Evolutionary conservation across 2,329 filamentous ascomycete species (phyloP).

Genomic region (Septoria petroselini): DNA sequence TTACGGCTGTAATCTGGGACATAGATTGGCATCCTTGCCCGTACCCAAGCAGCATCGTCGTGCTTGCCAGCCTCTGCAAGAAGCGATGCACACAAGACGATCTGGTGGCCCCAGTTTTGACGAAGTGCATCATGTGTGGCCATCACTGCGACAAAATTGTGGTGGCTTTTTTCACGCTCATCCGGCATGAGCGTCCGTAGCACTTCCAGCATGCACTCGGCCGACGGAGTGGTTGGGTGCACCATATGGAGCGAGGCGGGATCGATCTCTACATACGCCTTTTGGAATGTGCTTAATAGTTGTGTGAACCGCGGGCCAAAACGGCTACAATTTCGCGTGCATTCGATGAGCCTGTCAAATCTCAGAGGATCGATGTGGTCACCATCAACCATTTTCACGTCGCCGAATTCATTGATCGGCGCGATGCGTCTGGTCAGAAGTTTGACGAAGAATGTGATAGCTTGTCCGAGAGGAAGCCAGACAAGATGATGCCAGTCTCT

Average conservation of each 20-base stretch:
- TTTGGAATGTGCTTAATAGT: too few relatives aligned
- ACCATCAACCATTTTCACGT: background rate
- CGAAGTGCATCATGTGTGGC: background rate
- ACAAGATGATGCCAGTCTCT: constrained; percentile 10
- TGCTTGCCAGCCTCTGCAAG: background rate
- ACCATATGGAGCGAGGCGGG: background rate
- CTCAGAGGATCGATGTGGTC: constrained; percentile 12
- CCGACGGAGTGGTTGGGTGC: constrained; percentile 4
- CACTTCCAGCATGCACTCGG: background rate
- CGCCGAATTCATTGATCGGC: background rate
- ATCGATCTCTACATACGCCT: background rate
- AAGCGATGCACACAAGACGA: background rate
- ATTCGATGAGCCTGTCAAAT: constrained; percentile 16
- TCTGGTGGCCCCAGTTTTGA: background rate
- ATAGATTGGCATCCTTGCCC: background rate
- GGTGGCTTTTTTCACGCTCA: background rate
- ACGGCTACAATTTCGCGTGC: too few relatives aligned
- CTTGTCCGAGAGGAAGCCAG: constrained; percentile 7
- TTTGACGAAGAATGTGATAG: background rate
- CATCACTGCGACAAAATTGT: background rate
- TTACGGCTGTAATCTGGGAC: background rate
- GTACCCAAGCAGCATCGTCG: constrained; percentile 9
- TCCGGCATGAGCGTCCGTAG: constrained; percentile 3
- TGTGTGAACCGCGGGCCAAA: too few relatives aligned
- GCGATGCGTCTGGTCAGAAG: constrained; percentile 1